Evolutionary conservation across 2,329 filamentous ascomycete genomes (phyloP).

Genomic region (Diaporthe citri): DNA sequence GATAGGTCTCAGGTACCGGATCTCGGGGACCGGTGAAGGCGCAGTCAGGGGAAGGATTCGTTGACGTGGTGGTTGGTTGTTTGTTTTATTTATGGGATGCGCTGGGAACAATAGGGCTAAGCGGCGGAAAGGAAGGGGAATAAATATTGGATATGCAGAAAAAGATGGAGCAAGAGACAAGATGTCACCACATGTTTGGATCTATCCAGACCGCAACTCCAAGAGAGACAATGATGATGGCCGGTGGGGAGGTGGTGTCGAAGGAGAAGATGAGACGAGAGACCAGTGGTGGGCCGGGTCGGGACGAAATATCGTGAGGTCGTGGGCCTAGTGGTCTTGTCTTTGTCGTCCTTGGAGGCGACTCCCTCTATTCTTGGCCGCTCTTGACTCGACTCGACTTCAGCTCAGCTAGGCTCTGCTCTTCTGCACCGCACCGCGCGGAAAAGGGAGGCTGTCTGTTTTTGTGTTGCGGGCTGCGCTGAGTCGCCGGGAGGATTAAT

Average conservation of each 20-base stretch:
- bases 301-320: slow-evolving; percentile 35
- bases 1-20: slow-evolving; percentile 21
- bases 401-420: slow-evolving; percentile 12
- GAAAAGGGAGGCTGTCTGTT: slow-evolving; percentile 4
- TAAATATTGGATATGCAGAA: slow-evolving; percentile 30
- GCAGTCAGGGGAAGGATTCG: slow-evolving; percentile 36
- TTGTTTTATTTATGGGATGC: slow-evolving; percentile 36
- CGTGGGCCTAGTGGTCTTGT: slow-evolving; percentile 20
- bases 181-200: slow-evolving; percentile 41
- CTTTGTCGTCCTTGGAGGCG: slow-evolving; percentile 25
- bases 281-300: slow-evolving; percentile 37
- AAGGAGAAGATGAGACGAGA: slow-evolving; percentile 38
- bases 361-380: slow-evolving; percentile 29
- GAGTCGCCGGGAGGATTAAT: slow-evolving; percentile 36
- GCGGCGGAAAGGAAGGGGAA: slow-evolving; percentile 33
- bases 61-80: slow-evolving; percentile 26
- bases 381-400: slow-evolving; percentile 30
- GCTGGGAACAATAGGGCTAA: slow-evolving; percentile 35
- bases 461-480: slow-evolving; percentile 29
- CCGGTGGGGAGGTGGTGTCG: slow-evolving; percentile 30
- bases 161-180: slow-evolving; percentile 35
- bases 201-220: slow-evolving; percentile 37
- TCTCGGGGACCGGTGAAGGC: slow-evolving; percentile 16
- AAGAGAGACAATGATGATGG: slow-evolving; percentile 34
- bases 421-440: slow-evolving; percentile 29